phyloP scores from a whole-genome alignment of 1,139 yeast species.

The Geotrichum citri-aurantii region DNA sequence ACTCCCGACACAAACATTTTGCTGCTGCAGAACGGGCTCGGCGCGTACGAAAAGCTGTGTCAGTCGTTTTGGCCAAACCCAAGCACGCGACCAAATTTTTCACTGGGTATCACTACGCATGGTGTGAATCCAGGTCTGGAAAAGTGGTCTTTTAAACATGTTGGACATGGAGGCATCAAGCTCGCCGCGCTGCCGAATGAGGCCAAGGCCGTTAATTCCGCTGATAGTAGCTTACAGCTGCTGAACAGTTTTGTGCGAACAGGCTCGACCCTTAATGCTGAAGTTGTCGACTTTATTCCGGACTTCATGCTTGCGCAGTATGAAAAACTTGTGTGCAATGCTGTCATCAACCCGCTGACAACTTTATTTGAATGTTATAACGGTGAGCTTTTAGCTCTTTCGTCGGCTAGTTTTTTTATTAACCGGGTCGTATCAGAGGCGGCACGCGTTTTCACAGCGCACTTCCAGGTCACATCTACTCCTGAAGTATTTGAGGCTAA shows the following conservation, averaged over 20 bases:
- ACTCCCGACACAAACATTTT: conserved; percentile 48
- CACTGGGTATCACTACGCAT: conserved; percentile 74
- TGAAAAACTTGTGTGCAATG: conserved; percentile 69
- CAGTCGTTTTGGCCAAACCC: conserved; percentile 50
- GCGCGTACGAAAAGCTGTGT: conserved; percentile 52
- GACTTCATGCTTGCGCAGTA: conserved; percentile 58
- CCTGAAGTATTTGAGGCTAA: conserved; percentile 19
- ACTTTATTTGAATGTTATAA: conserved; percentile 65
- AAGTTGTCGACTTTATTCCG: conserved; percentile 42
- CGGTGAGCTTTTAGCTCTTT: conserved; percentile 50
- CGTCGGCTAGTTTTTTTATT: conserved; percentile 21
- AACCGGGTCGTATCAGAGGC: conserved; percentile 30
- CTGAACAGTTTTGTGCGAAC: conserved; percentile 9
- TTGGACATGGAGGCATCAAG: conserved; percentile 57
- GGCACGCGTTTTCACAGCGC: conserved; percentile 27
- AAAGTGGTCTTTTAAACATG: conserved; percentile 47
- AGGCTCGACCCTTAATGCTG: conserved; percentile 38
- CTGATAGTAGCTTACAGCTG: conserved; percentile 1
- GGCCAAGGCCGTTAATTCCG: background rate
- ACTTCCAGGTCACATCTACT: conserved; percentile 29
- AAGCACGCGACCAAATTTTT: conserved; percentile 48
- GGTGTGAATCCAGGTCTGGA: conserved; percentile 52
- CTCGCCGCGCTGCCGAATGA: conserved; percentile 30
- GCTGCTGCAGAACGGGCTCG: conserved; percentile 76
- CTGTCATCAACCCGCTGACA: conserved; percentile 71